Base-by-base conservation (phyloP, 2,329 filamentous ascomycete species). In the Neoscytalidium dimidiatum region DNA sequence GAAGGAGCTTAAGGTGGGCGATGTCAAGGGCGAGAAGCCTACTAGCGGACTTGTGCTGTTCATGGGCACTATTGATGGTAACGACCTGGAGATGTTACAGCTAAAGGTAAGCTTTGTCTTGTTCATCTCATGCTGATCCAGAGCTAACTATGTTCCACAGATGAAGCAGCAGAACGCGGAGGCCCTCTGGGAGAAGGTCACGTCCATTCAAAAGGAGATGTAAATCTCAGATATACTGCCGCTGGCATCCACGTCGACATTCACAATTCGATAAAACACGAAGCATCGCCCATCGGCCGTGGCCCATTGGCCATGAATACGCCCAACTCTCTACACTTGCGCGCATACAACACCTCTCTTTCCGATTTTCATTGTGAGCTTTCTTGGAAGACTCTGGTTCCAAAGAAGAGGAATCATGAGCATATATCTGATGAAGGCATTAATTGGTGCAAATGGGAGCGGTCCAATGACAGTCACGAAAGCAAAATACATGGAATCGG, bases 1-100 rank as follows among this genome's bases (percentile, higher is more conserved):
- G 66, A 90, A 91, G 65, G 86, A 88, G 4, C 91, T 96, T 85
- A 87, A 88, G 49, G 92, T 96, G 72, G 89, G 92, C 66, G 87
- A 93, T 28, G 73, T 79, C 4, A 75, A 78, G 44, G 86, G 86
- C 56, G 79, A 80, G 60, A 90, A 90, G 71, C 88, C 92, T 31
- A 87, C 86, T 46, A 85, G 90, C 67, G 92, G 92, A 76, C 85
- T 87, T 49, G 84, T 92, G 53, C 85, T 86, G 62, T 86, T 96
- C 71, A 82, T 83, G 66, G 84, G 84, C 58, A 78, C 84, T 5
- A 84, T 87, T 2, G 81, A 84, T 53, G 84, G 82, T 5, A 82
- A 81, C 64, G 75, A 80, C 3, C 74, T 85, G 53, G 80, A 85
- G 41, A 79, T 83, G 65, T 77, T 87, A 64, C 77, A 87, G 68